These are phyloP conservation scores for Pythium myriotylum DNA, from an alignment of 352 stramenopile genomes.

Conservation along the genomic window DNA sequence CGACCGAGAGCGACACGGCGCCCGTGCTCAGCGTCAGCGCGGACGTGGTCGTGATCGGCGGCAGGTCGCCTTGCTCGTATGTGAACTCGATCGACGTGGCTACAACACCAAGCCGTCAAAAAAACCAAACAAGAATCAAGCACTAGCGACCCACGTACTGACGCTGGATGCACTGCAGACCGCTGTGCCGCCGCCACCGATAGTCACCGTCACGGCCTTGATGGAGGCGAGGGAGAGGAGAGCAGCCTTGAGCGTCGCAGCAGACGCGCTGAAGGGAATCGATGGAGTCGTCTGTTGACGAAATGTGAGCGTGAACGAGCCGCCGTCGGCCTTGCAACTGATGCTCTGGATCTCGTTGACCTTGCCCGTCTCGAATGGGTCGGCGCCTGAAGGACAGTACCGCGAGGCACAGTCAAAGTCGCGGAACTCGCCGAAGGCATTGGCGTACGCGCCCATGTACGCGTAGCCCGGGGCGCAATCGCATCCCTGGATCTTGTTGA, in stretches of 20 bases:
- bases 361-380: constrained; percentile 69
- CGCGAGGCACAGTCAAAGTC: constrained; percentile 73
- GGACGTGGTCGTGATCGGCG: constrained; percentile 39
- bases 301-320: constrained; percentile 73
- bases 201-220: constrained; percentile 53
- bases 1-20: constrained; percentile 27
- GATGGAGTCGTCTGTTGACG: constrained; percentile 54
- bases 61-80: constrained; percentile 67
- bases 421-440: constrained; percentile 51
- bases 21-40: constrained; percentile 42
- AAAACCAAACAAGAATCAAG: not conserved
- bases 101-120: constrained; percentile 23
- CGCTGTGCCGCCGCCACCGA: constrained; percentile 29
- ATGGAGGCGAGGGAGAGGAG: constrained; percentile 64
- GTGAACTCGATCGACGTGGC: constrained; percentile 68
- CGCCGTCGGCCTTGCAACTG: constrained; percentile 50
- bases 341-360: constrained; percentile 78
- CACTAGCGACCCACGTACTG: constrained; percentile 32
- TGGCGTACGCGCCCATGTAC: constrained; percentile 71
- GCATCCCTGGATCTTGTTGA: constrained; percentile 85
- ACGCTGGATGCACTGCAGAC: constrained; percentile 49
- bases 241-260: constrained; percentile 42
- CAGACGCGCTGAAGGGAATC: constrained; percentile 52
- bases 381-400: constrained; percentile 89
- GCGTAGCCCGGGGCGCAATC: constrained; percentile 50